Conservation (phyloP, 2,329 filamentous ascomycete genomes). For the Emmonsiellopsis sp. region DNA sequence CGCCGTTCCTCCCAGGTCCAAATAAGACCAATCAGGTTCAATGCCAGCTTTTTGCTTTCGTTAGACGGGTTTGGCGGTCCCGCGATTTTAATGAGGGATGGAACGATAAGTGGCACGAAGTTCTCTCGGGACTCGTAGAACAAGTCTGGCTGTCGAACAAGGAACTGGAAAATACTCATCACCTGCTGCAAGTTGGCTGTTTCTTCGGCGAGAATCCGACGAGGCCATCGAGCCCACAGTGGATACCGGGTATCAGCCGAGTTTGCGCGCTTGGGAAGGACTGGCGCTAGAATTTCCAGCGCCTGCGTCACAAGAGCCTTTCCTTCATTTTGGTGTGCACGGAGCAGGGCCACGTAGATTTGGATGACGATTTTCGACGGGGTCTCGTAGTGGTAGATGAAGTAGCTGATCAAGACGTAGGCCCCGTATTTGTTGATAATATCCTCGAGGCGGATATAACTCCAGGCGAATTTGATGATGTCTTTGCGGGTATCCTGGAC, state of each 20-base stretch:
- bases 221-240: constrained; percentile 80
- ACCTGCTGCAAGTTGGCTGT: constrained; percentile 92
- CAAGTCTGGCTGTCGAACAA: constrained; percentile 81
- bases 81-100: constrained; percentile 79
- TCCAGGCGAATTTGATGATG: constrained; percentile 99
- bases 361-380: constrained; percentile 92
- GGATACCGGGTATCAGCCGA: constrained; percentile 57
- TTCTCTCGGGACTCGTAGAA: constrained; percentile 95
- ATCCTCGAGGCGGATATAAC: constrained; percentile 95
- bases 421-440: constrained; percentile 98
- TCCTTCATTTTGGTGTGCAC: constrained; percentile 91
- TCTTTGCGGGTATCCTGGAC: constrained; percentile 91
- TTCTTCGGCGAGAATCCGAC: constrained; percentile 86
- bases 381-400: constrained; percentile 94
- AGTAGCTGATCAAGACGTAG: constrained; percentile 94
- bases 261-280: constrained; percentile 73
- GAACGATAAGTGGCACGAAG: constrained; percentile 80
- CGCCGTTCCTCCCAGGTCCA: constrained; percentile 87
- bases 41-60: constrained; percentile 81
- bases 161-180: constrained; percentile 93
- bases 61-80: constrained; percentile 67
- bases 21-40: constrained; percentile 84
- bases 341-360: constrained; percentile 83
- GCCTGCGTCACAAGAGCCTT: constrained; percentile 87
- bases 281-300: constrained; percentile 87